Conservation (phyloP, 179 eudicot species). For the Vitellaria paradoxa region DNA sequence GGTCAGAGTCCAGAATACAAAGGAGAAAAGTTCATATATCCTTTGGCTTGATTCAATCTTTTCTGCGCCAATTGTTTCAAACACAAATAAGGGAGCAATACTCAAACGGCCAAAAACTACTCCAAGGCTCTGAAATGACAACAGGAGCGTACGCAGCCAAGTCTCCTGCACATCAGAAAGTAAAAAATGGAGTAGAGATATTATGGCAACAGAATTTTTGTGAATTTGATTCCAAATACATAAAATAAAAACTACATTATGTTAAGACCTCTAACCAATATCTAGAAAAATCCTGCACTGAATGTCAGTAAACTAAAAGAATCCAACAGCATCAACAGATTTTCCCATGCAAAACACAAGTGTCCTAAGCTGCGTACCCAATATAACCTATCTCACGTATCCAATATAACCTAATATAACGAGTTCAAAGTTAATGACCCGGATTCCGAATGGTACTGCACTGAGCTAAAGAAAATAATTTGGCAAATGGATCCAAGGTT, state of each 20-base stretch:
- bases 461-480: too few species aligned
- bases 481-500: too few species aligned
- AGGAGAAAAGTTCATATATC: slow-evolving; percentile 63
- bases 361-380: too few species aligned
- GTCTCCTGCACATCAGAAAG: slow-evolving; percentile 52
- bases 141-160: slow-evolving; percentile 52
- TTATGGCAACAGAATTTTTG: not conserved
- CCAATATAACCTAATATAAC: too few species aligned
- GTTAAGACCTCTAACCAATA: not conserved
- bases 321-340: not conserved
- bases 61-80: slow-evolving; percentile 48
- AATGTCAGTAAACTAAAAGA: not conserved
- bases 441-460: too few species aligned
- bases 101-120: slow-evolving; percentile 80
- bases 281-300: not conserved
- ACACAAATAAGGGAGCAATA: slow-evolving; percentile 72
- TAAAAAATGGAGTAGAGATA: slow-evolving; percentile 5
- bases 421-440: too few species aligned
- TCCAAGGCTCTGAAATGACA: slow-evolving; percentile 81
- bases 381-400: too few species aligned
- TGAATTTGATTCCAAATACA: not conserved
- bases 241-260: not conserved
- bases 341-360: too few species aligned
- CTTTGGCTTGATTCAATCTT: slow-evolving; percentile 52
- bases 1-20: slow-evolving; percentile 78